A percentile compares a stretch with the other conserved stretches of the same genome.
Conservation (phyloP, 2,329 filamentous ascomycete genomes). For the Acephala macrosclerotiorum region DNA sequence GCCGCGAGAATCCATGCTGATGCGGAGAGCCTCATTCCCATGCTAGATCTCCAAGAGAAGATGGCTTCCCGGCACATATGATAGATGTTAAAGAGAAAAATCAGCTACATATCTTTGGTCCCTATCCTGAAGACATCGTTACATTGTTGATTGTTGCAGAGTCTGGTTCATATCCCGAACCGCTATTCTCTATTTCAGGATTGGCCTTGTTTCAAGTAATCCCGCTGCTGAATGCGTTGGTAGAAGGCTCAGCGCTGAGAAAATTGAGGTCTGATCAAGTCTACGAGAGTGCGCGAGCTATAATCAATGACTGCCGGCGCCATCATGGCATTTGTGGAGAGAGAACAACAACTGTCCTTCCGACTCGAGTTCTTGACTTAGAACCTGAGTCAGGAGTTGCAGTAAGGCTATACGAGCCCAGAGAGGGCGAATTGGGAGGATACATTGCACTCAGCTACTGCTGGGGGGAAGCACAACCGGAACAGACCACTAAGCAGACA, state of each 20-base stretch:
- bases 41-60: neutral
- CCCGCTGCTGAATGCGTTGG: neutral
- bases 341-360: neutral
- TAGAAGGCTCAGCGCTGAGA: neutral
- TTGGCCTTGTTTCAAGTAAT: neutral
- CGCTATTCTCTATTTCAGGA: neutral
- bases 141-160: neutral
- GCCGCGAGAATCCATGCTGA: neutral
- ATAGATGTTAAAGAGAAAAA: neutral
- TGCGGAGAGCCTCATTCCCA: neutral
- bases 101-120: neutral
- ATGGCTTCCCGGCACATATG: neutral
- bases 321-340: neutral
- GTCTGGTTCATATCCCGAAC: neutral
- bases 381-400: neutral
- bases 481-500: neutral
- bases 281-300: neutral
- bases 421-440: neutral
- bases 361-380: neutral
- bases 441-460: neutral
- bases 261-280: neutral
- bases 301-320: neutral
- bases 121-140: neutral
- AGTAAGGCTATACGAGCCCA: neutral
- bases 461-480: neutral